Percentiles rank a stretch among this genome's conserved stretches.
These are phyloP conservation scores for Rhodocollybia butyracea DNA, from an alignment of 768 basidiomycete species.

Conservation along the genomic window DNA sequence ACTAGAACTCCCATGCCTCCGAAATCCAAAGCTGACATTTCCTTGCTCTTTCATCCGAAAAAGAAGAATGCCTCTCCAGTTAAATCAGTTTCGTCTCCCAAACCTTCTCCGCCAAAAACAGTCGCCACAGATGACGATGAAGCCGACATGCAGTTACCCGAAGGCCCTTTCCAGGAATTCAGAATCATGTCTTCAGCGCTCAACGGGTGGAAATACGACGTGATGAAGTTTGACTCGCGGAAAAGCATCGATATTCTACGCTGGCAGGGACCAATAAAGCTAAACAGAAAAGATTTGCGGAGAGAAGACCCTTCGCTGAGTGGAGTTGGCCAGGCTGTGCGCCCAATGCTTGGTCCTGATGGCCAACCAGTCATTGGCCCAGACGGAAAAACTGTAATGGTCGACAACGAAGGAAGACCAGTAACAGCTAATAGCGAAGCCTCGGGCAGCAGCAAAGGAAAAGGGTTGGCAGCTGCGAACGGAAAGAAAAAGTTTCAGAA, in stretches of 20 bases:
- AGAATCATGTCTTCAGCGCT: conserved; percentile 74
- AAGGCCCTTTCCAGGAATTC: conserved; percentile 72
- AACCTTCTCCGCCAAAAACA: conserved; percentile 37
- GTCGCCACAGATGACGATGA: conserved; percentile 43
- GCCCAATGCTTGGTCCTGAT: conserved; percentile 77
- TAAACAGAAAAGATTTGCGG: conserved; percentile 82
- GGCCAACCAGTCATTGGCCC: conserved; percentile 80
- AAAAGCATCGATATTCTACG: conserved; percentile 64
- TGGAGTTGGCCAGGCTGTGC: conserved; percentile 44
- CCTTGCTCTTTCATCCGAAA: conserved; percentile 67
- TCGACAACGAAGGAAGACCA: conserved; percentile 73
- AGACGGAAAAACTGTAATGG: conserved; percentile 79
- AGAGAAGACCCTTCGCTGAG: conserved; percentile 38
- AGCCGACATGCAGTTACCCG: conserved; percentile 53
- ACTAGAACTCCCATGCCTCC: conserved; percentile 39
- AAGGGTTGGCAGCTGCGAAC: conserved; percentile 40
- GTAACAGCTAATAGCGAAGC: conserved; percentile 43
- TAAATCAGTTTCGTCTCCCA: conserved; percentile 31
- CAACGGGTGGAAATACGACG: conserved; percentile 89
- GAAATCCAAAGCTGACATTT: conserved; percentile 29
- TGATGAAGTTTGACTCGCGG: conserved; percentile 86
- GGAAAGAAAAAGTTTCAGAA: conserved; percentile 77
- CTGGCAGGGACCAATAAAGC: conserved; percentile 76
- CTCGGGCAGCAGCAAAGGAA: conserved; percentile 31
- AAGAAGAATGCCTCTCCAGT: conserved; percentile 38